Percentiles rank a stretch among this genome's conserved stretches.
Conservation (phyloP, 177 flowering plant genomes). For the Telopea speciosissima region DNA sequence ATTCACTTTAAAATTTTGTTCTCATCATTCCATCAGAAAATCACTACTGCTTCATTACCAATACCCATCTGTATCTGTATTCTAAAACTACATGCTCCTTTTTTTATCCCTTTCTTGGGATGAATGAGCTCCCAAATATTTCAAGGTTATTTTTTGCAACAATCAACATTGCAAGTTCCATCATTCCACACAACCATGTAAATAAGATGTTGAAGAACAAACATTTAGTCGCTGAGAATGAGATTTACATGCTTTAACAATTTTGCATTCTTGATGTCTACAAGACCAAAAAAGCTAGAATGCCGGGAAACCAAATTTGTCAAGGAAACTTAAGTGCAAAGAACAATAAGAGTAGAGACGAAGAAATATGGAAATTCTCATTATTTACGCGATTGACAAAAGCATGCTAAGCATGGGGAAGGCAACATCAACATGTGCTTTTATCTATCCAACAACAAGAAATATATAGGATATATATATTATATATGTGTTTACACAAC, state of each 20-base stretch:
- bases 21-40: slow-evolving; percentile 1
- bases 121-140: neutral
- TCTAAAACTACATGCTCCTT: neutral
- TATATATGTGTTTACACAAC: slow-evolving; percentile 10
- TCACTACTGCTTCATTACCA: neutral
- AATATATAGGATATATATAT: slow-evolving; percentile 7
- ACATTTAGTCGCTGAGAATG: neutral
- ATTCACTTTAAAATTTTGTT: neutral
- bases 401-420: neutral
- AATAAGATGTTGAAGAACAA: neutral
- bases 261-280: neutral
- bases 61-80: neutral
- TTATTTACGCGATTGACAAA: slow-evolving; percentile 7
- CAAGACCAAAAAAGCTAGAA: neutral
- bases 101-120: too few relatives aligned
- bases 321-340: neutral
- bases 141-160: neutral
- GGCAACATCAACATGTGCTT: slow-evolving; percentile 7
- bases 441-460: slow-evolving; percentile 13
- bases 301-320: neutral
- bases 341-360: neutral
- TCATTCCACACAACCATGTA: neutral
- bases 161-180: neutral
- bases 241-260: neutral
- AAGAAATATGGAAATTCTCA: neutral